Evolutionary conservation across 306 rosid genomes (phyloP), one percentile per base, ranked within the genome.

Genomic region (Cicer bijugum): DNA sequence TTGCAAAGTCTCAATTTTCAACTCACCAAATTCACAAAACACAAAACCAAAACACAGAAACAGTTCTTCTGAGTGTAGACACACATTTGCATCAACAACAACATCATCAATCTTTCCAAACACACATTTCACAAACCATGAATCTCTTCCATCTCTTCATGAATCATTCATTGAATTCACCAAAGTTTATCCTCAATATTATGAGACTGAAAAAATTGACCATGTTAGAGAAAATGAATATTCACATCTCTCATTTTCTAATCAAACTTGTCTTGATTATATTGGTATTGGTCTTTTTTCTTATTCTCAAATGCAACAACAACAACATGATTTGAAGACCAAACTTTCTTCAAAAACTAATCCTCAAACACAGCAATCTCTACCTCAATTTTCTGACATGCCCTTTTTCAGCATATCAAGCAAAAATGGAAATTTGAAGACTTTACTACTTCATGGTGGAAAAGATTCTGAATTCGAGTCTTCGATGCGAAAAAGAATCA

Each of bases 281-380:
- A 87, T 94, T 42, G 98, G 98, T 35, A 87, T 89, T 55, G 98
- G 98, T 68, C 96, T 94, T 52, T 94, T 89, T 87, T 93, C 97
- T 1, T 79, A 85, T 20, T 85, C 85, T 56, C 98, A 93, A 67
- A 61, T 84, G 7, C 93, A 23, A 37, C 12, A 37, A 44, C 48
- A 44, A 9, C 48, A 17, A 17, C 19, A 17, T 17, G 19, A 17
- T 17, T 17, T 17, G 19, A 17, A 17, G 19, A 17, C 66, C 38
- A 78, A 81, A 57, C 23, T 51, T 48, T 76, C 84, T 28, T 28
- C 35, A 28, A 28, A 28, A 3, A 53, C 84, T 43, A 80, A 39
- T 57, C 68, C 82, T 51, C 72, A 57, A 38, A 38, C 61, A 42
- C 61, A 82, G 6, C 74, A 45, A 23, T 81, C 12, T 12, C 37